Percentiles rank a stretch among this genome's conserved stretches.
These are phyloP conservation scores for Apocynum venetum DNA, from an alignment of 257 asterid species.

Conservation along the genomic window DNA sequence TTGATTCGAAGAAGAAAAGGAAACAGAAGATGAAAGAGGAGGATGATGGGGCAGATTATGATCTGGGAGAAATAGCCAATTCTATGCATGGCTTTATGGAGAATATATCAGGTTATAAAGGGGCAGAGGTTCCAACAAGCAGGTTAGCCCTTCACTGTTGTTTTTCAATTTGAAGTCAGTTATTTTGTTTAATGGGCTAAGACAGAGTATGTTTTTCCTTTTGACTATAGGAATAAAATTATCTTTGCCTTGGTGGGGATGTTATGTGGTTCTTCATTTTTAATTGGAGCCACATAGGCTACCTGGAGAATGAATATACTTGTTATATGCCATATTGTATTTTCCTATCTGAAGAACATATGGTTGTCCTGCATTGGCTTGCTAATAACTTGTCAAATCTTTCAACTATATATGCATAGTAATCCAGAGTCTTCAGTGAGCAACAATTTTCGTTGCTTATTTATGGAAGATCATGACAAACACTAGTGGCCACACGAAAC, in stretches of 20 bases:
- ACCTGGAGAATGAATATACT: neutral
- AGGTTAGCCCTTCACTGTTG: slow-evolving; percentile 38
- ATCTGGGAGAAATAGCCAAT: slow-evolving; percentile 74
- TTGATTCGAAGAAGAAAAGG: slow-evolving; percentile 49
- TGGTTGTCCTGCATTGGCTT: too few species aligned
- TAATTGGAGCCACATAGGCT: neutral
- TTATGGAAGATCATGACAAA: too few species aligned
- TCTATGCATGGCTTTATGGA: slow-evolving; percentile 83
- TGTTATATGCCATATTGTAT: neutral
- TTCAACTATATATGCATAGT: neutral
- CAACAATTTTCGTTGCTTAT: neutral
- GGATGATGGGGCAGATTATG: slow-evolving; percentile 50
- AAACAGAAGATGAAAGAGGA: slow-evolving; percentile 57
- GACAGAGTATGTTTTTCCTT: neutral
- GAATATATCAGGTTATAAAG: slow-evolving; percentile 69
- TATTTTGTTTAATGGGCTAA: neutral
- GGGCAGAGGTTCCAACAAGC: slow-evolving; percentile 84
- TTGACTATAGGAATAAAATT: neutral
- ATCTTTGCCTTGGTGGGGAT: neutral
- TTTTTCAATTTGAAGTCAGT: neutral
- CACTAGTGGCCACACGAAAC: neutral
- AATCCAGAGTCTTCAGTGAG: neutral
- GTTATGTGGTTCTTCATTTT: neutral
- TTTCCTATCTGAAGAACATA: too few species aligned
- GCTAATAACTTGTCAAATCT: neutral